phyloP scores from a whole-genome alignment of 73 alveolate species.

The Tetrahymena thermophila region DNA sequence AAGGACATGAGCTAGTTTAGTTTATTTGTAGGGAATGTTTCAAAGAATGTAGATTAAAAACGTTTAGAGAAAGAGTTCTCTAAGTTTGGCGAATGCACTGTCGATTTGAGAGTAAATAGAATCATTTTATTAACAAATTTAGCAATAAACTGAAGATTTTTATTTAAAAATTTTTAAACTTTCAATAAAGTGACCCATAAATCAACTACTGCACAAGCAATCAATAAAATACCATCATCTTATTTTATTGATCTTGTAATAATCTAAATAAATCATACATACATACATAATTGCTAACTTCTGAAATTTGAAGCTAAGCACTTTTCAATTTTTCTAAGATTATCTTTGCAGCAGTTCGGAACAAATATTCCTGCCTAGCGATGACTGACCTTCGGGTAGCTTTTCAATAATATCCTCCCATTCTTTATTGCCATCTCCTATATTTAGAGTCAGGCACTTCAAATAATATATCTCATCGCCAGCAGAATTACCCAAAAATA shows the following conservation, averaged over 20 bases:
- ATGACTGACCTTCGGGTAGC: neutral
- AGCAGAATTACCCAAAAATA: neutral
- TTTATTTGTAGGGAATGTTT: conserved; percentile 43
- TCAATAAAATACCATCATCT: neutral
- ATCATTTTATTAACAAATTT: neutral
- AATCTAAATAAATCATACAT: neutral
- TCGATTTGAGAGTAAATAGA: conserved; percentile 40
- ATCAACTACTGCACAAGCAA: neutral
- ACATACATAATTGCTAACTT: neutral
- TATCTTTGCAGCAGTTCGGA: neutral
- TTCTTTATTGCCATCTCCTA: neutral
- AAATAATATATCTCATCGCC: neutral
- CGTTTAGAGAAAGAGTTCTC: conserved; percentile 37
- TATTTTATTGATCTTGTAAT: neutral
- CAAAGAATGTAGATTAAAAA: conserved; percentile 28
- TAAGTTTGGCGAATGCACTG: conserved; percentile 41
- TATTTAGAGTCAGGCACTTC: neutral
- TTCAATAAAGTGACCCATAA: neutral
- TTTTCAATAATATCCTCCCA: neutral
- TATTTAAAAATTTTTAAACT: neutral
- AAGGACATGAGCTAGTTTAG: conserved; percentile 6
- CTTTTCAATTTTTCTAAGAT: neutral
- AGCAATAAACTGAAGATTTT: neutral
- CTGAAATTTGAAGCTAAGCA: neutral
- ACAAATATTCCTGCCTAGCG: neutral